phyloP scores from a whole-genome alignment of 2,329 filamentous ascomycete genomes.

The Grosmannia huntii region DNA sequence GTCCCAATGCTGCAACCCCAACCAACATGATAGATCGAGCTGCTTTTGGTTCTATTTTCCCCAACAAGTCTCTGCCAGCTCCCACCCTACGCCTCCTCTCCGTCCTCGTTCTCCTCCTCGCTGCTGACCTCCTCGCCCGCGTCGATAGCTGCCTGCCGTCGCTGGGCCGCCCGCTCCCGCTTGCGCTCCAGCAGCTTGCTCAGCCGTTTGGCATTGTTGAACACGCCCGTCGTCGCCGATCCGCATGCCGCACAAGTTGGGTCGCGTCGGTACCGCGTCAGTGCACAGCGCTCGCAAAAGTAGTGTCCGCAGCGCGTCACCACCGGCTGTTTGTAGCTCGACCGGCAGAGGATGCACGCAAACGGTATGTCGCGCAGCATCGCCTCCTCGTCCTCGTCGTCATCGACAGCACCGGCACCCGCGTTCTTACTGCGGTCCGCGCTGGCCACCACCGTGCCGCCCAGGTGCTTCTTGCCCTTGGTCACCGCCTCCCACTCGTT shows the following conservation, averaged over 20 bases:
- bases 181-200: slow-evolving; percentile 70
- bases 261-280: slow-evolving; percentile 75
- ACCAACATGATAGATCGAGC: not conserved
- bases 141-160: slow-evolving; percentile 39
- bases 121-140: slow-evolving; percentile 36
- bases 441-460: slow-evolving; percentile 48
- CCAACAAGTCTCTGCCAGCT: not conserved
- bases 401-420: slow-evolving; percentile 18
- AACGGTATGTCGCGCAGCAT: slow-evolving; percentile 78
- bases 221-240: slow-evolving; percentile 69
- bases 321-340: slow-evolving; percentile 65
- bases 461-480: slow-evolving; percentile 52
- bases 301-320: slow-evolving; percentile 90
- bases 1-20: not conserved
- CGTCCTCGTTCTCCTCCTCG: slow-evolving; percentile 23
- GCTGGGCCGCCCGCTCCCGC: slow-evolving; percentile 44
- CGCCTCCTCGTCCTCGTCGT: slow-evolving; percentile 49
- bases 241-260: slow-evolving; percentile 80
- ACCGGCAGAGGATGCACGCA: slow-evolving; percentile 75
- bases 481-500: slow-evolving; percentile 81
- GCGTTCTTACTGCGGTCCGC: slow-evolving; percentile 32
- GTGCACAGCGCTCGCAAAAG: slow-evolving; percentile 83
- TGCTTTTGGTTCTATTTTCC: not conserved
- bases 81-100: not conserved
- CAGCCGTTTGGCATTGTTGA: slow-evolving; percentile 75